Evolutionary conservation across 805 yeast species (phyloP), one percentile per base, ranked within the genome.

Genomic region (Starmerella khaoyaiensis): DNA sequence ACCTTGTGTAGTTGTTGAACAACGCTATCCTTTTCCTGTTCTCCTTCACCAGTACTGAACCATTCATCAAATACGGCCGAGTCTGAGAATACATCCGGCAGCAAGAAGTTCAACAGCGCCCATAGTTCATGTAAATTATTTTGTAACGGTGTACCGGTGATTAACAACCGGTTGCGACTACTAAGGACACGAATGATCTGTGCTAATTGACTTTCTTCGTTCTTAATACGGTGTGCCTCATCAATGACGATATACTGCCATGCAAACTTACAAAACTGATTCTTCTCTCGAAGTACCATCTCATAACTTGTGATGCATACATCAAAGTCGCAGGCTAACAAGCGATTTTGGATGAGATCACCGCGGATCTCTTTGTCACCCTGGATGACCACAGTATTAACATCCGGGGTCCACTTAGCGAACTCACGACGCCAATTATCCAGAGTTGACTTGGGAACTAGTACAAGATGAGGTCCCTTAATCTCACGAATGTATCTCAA

Each of bases 371-470:
- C 93, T 56, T 87, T 90, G 48, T 72, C 74, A 25, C 98, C 98
- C 56, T 84, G 94, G 31, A 90, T 61, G 1, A 90, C 86, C 7
- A 83, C 64, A 1, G 79, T 81, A 47, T 76, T 72, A 10, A 87
- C 94, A 4, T 84, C 94, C 0, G 97, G 96, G 0, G 96, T 90
- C 97, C 97, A 87, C 58, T 73, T 78, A 21, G 75, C 74, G 61
- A 87, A 87, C 59, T 87, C 98, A 53, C 97, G 70, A 55, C 83
- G 68, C 98, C 98, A 87, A 60, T 90, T 87, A 55, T 90, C 95
- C 39, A 87, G 65, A 0, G 98, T 87, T 0, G 95, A 82, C 57
- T 90, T 90, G 9, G 98, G 98, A 2, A 86, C 97, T 41, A 87
- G 78, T 20, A 90, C 74, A 31, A 90, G 71, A 53, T 78, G 82